Conservation (phyloP, 176 grass and related monocot genomes). For the Aegilops sharonensis region DNA sequence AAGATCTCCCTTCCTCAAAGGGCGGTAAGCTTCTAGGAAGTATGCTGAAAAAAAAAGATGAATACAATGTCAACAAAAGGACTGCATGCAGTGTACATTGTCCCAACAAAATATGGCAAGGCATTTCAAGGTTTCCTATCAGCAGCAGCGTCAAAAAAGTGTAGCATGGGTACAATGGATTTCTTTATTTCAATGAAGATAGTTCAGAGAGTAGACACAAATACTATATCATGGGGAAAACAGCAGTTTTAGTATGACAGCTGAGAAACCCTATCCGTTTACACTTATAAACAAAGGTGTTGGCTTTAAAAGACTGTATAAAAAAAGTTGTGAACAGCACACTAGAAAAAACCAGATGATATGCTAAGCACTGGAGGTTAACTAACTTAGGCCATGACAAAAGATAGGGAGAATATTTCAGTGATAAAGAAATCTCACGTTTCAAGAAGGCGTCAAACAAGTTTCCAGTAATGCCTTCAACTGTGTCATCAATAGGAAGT, state of each 20-base stretch:
- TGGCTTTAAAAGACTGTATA: background rate
- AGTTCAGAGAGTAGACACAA: background rate
- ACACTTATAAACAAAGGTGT: background rate
- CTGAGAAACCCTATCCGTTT: background rate
- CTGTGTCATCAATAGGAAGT: conserved; percentile 78
- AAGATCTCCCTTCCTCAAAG: conserved; percentile 74
- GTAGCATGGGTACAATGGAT: background rate
- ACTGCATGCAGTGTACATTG: background rate
- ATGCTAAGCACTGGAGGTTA: background rate
- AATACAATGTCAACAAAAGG: background rate
- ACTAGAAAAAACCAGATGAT: background rate
- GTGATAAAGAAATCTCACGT: conserved; percentile 46
- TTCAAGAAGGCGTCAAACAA: conserved; percentile 80
- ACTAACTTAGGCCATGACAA: background rate
- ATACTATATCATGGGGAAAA: background rate
- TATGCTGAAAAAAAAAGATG: conserved; percentile 50
- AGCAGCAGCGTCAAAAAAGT: background rate
- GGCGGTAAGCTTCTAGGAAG: conserved; percentile 81
- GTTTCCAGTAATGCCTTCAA: conserved; percentile 86
- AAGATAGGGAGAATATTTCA: background rate
- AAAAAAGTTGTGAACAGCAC: background rate
- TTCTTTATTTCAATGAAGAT: background rate
- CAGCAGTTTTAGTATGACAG: background rate
- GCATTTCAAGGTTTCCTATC: background rate
- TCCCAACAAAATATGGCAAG: background rate